Evolutionary conservation across 179 eudicot genomes (phyloP).

Genomic region (Gypsophila paniculata): DNA sequence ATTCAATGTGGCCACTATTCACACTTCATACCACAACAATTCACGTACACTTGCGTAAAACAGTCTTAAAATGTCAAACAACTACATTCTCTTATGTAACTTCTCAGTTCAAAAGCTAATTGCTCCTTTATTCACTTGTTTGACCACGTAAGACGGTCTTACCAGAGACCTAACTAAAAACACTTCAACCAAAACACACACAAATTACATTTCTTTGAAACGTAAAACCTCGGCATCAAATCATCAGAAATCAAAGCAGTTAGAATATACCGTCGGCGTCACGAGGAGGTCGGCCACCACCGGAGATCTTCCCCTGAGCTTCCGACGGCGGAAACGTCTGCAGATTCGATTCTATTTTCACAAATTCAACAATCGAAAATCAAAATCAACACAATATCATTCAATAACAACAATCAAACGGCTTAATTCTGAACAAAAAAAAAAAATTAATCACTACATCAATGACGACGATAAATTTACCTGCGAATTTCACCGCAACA

Average conservation of each 20-base stretch:
- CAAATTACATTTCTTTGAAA: background rate
- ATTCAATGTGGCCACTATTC: background rate
- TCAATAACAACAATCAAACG: background rate
- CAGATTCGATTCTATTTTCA: constrained; percentile 56
- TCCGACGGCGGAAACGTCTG: constrained; percentile 87
- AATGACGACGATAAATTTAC: constrained; percentile 27
- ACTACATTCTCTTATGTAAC: too few species aligned
- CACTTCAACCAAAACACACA: background rate
- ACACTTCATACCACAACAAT: too few species aligned
- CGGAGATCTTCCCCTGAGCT: constrained; percentile 73
- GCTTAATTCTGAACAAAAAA: background rate
- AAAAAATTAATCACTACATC: background rate
- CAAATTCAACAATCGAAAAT: background rate
- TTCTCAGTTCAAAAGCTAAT: too few species aligned
- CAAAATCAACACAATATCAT: background rate
- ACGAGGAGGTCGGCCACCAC: constrained; percentile 67
- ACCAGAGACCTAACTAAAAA: too few species aligned
- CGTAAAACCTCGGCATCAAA: background rate
- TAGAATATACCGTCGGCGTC: constrained; percentile 70
- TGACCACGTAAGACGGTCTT: too few species aligned
- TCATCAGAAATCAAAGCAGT: background rate
- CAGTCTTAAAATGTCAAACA: too few species aligned
- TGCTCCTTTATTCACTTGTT: too few species aligned
- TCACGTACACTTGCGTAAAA: too few species aligned
- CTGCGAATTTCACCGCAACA: constrained; percentile 59